These are phyloP conservation scores for Ceratocystis lukuohia DNA, from an alignment of 2,329 filamentous ascomycete species.

Conservation along the genomic window DNA sequence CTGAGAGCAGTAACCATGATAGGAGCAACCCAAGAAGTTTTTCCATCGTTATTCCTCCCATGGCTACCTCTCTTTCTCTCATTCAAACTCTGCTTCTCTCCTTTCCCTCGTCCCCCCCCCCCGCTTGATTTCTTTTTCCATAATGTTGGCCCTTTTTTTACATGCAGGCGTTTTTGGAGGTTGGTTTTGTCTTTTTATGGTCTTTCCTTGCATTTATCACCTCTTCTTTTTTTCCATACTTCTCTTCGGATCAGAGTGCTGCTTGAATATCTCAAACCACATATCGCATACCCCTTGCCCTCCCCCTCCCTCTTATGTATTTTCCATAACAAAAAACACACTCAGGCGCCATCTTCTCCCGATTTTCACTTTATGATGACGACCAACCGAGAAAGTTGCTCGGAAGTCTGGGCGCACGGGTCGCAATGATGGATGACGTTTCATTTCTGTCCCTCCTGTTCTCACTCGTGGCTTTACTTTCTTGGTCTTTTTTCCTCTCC, in stretches of 20 bases:
- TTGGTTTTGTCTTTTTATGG: conserved; percentile 9
- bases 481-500: background rate
- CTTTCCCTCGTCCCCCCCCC: background rate
- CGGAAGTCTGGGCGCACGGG: conserved; percentile 6
- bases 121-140: background rate
- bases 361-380: conserved; percentile 2
- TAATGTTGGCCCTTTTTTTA: background rate
- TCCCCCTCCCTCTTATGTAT: background rate
- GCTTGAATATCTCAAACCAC: background rate
- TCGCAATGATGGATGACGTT: background rate
- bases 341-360: background rate
- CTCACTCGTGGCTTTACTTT: background rate
- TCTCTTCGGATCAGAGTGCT: background rate
- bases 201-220: conserved; percentile 10
- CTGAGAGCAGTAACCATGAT: background rate
- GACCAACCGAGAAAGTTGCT: conserved; percentile 3
- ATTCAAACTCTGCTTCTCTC: background rate
- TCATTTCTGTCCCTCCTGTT: background rate
- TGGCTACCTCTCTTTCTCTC: conserved; percentile 4
- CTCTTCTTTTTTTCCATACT: background rate
- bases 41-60: background rate
- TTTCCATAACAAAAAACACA: background rate
- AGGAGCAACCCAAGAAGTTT: background rate
- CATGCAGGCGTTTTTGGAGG: conserved; percentile 12
- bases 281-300: background rate